Base-by-base conservation (phyloP, 176 grass and related monocot species). In the bread wheat (Triticum aestivum) region DNA sequence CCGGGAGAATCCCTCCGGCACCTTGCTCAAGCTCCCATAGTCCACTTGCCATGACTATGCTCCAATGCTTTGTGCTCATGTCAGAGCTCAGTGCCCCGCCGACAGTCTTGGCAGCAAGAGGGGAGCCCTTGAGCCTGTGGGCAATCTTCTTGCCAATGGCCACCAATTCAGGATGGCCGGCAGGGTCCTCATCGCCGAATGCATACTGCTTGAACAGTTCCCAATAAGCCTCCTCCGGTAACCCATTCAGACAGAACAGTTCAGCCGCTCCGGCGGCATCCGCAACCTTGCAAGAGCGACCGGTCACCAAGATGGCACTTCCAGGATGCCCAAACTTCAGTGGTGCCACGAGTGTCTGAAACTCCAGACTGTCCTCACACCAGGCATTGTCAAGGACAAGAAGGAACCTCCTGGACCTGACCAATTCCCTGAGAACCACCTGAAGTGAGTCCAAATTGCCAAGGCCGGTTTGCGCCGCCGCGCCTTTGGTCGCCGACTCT, bases 351-450 rank as follows among this genome's bases (percentile, higher is more conserved):
- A 89, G 62, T 9, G 33, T 79, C 35, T 85, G 30, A 83, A 83
- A 86, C 47, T 85, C 75, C 2, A 6, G 0, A 17, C 37, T 70
- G 27, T 45, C 69, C 58, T 85, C 81, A 29, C 77, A 85, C 88
- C 88, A 89, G 11, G 69, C 88, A 89, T 89, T 76, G 37, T 89
- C 88, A 74, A 89, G 82, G 14, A 89, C 76, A 49, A 89, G 51
- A 44, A 89, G 61, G 65, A 89, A 81, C 88, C 35, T 80, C 30
- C 65, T 79, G 13, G 47, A 21, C 0, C 30, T 65, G 32, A 85
- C 61, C 75, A 24, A 29, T 54, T 81, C 33, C 52, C 24, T 81
- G 47, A 75, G 47, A 20, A 52, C 20, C 20, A 8, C 62, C n/a
- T 89, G 88, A 56, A 89, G 45, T 3, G 32, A 62, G 27, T 65